Percentiles rank a stretch among this genome's conserved stretches.
phyloP scores from a whole-genome alignment of 257 asterid genomes.

The Mitragyna speciosa region DNA sequence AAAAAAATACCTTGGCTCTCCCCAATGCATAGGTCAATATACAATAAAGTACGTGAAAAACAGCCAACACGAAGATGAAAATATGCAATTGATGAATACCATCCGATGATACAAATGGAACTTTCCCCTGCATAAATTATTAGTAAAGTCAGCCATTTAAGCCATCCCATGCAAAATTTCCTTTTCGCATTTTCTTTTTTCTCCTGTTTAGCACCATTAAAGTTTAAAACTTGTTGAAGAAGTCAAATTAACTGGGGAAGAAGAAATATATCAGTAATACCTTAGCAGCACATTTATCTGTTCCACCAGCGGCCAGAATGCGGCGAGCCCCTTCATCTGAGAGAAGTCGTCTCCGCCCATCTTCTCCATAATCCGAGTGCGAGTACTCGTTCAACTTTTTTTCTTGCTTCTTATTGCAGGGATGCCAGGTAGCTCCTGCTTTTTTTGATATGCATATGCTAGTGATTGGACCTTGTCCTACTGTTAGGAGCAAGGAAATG shows the following conservation, averaged over 20 bases:
- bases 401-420: slow-evolving; percentile 59
- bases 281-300: slow-evolving; percentile 66
- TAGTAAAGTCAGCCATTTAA: not conserved
- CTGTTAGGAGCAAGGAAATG: slow-evolving; percentile 78
- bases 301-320: slow-evolving; percentile 48
- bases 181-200: too few species aligned
- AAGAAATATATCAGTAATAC: slow-evolving; percentile 18
- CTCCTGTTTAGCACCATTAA: too few species aligned
- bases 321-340: slow-evolving; percentile 41
- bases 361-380: slow-evolving; percentile 19
- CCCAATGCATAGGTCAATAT: slow-evolving; percentile 69
- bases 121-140: slow-evolving; percentile 53
- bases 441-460: slow-evolving; percentile 57
- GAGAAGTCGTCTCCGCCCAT: slow-evolving; percentile 59
- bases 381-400: not conserved
- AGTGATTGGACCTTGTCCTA: slow-evolving; percentile 58
- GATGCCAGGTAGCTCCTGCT: slow-evolving; percentile 75
- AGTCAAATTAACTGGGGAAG: not conserved
- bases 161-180: not conserved
- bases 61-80: slow-evolving; percentile 79
- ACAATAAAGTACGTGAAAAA: slow-evolving; percentile 73
- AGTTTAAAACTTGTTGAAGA: not conserved
- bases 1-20: slow-evolving; percentile 56
- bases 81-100: slow-evolving; percentile 80
- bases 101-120: slow-evolving; percentile 64